Percentiles rank a stretch among this genome's conserved stretches.
Conservation (phyloP, 2,329 filamentous ascomycete genomes). For the Exserohilum turcica region DNA sequence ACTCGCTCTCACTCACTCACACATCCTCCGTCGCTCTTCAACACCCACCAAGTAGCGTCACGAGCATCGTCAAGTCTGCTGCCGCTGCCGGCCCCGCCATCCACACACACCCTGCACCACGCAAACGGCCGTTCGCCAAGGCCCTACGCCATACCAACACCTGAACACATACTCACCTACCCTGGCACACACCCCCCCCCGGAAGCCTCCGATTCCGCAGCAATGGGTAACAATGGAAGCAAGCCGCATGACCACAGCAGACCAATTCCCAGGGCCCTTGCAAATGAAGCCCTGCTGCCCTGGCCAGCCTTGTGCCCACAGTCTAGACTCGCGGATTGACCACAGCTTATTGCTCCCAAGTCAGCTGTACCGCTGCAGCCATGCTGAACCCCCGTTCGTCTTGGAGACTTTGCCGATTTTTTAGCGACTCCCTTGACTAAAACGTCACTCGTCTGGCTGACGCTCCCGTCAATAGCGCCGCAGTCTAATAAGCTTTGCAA, state of each 20-base stretch:
- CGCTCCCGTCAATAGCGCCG: neutral
- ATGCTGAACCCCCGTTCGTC: neutral
- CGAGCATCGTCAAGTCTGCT: slow-evolving; percentile 20
- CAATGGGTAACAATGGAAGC: neutral
- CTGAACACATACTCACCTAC: neutral
- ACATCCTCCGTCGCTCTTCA: slow-evolving; percentile 20
- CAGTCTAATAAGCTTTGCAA: neutral
- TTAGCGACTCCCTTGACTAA: neutral
- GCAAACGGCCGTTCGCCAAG: slow-evolving; percentile 2
- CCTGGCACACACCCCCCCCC: neutral
- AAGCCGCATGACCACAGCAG: slow-evolving; percentile 5
- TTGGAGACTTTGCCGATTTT: neutral
- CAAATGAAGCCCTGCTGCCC: slow-evolving; percentile 4
- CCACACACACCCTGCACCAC: neutral
- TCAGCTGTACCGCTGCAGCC: slow-evolving; percentile 5
- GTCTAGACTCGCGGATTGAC: neutral
- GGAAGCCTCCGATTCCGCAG: slow-evolving; percentile 1
- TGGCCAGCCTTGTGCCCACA: slow-evolving; percentile 2
- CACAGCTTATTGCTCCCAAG: neutral
- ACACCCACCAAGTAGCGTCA: slow-evolving; percentile 19
- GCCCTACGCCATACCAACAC: neutral
- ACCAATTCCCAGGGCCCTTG: neutral
- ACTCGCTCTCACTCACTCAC: too few relatives aligned
- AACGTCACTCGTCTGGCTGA: neutral
- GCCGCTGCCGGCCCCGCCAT: neutral